These are phyloP conservation scores for Oryza australiensis DNA, from an alignment of 176 grass and related monocot species.

Conservation along the genomic window DNA sequence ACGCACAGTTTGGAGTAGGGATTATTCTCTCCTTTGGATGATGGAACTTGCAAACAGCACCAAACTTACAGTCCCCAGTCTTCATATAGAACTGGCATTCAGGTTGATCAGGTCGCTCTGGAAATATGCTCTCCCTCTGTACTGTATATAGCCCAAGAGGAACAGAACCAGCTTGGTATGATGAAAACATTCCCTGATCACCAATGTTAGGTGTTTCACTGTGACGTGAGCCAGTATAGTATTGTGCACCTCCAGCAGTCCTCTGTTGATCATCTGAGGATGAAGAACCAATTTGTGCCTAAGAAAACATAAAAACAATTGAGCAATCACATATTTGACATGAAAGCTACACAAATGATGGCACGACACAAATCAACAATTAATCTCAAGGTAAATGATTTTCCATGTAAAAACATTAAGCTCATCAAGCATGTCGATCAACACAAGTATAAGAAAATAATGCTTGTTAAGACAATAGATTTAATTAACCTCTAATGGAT, in stretches of 20 bases:
- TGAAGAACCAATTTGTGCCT: constrained; percentile 72
- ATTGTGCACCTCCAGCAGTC: constrained; percentile 45
- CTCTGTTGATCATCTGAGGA: constrained; percentile 70
- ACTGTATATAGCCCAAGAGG: constrained; percentile 67
- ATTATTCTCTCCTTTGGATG: constrained; percentile 77
- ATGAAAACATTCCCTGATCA: constrained; percentile 62
- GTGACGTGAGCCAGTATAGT: constrained; percentile 58
- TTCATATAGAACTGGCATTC: constrained; percentile 96
- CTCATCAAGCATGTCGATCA: neutral
- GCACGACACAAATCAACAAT: neutral
- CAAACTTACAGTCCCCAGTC: constrained; percentile 89
- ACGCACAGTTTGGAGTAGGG: constrained; percentile 68
- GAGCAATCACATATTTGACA: neutral
- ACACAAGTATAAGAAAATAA: neutral
- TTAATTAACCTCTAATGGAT: neutral
- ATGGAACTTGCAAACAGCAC: constrained; percentile 84
- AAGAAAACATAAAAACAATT: neutral
- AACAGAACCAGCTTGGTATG: constrained; percentile 74
- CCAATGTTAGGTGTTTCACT: constrained; percentile 53
- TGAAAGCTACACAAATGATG: neutral
- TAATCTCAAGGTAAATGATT: constrained; percentile 6
- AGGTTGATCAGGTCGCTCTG: constrained; percentile 86
- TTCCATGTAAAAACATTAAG: neutral
- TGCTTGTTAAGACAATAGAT: neutral
- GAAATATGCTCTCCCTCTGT: constrained; percentile 81